Evolutionary conservation across 305 asterid genomes (phyloP).

Genomic region (Fraxinus greggii): DNA sequence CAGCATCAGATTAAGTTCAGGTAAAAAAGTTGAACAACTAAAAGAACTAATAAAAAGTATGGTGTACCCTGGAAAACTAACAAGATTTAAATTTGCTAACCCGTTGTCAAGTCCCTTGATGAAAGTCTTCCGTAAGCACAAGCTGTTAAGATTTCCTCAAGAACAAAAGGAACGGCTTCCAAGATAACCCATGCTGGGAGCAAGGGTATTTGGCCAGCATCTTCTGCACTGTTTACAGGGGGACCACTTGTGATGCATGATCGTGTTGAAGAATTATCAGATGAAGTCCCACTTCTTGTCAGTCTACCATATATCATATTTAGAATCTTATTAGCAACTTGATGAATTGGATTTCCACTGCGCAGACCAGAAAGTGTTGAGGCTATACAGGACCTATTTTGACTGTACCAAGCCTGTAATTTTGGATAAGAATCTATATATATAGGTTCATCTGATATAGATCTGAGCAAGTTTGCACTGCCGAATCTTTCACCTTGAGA

Average conservation of each 20-base stretch:
- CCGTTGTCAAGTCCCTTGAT: conserved; percentile 32
- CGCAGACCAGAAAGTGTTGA: conserved; percentile 32
- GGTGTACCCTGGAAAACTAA: not conserved
- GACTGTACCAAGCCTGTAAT: conserved; percentile 28
- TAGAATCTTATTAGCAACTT: conserved; percentile 27
- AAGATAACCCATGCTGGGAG: conserved; percentile 33
- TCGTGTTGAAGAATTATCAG: conserved; percentile 12
- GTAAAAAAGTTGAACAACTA: not conserved
- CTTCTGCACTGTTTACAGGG: conserved; percentile 18
- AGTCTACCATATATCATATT: conserved; percentile 23
- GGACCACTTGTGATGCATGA: conserved; percentile 18
- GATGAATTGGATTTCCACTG: conserved; percentile 29
- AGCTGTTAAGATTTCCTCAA: conserved; percentile 30
- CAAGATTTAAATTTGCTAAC: conserved; percentile 12
- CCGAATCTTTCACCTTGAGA: conserved; percentile 8
- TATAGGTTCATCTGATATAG: conserved; percentile 18
- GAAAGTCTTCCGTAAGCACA: conserved; percentile 30
- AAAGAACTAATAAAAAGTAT: not conserved
- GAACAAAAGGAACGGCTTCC: conserved; percentile 35
- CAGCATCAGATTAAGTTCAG: not conserved
- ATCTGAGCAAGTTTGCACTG: not conserved
- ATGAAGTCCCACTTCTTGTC: conserved; percentile 20
- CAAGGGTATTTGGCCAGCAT: conserved; percentile 18
- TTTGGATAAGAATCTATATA: conserved; percentile 33
- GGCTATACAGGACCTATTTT: conserved; percentile 33